Percentiles rank a stretch among this genome's conserved stretches.
These are phyloP conservation scores for Pyrenochaeta sp. DNA, from an alignment of 2,329 filamentous ascomycete species.

Conservation along the genomic window DNA sequence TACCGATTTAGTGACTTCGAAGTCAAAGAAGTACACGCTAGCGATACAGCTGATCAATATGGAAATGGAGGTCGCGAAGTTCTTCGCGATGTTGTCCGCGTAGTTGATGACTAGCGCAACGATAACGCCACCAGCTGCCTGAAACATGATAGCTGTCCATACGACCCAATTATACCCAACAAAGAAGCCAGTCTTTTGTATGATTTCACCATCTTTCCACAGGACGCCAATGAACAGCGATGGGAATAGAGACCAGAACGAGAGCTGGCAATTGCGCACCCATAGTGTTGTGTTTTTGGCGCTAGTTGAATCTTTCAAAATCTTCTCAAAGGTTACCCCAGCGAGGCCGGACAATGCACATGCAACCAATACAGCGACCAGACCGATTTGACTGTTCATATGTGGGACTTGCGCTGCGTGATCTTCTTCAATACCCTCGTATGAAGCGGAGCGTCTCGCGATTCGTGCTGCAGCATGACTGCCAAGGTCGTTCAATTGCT, in stretches of 20 bases:
- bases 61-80: constrained; percentile 91
- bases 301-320: constrained; percentile 80
- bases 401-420: constrained; percentile 60
- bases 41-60: constrained; percentile 87
- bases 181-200: constrained; percentile 88
- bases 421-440: constrained; percentile 82
- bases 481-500: constrained; percentile 74
- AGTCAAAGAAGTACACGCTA: constrained; percentile 86
- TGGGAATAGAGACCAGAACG: constrained; percentile 92
- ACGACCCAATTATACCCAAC: constrained; percentile 93
- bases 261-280: constrained; percentile 94
- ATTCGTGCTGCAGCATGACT: constrained; percentile 61
- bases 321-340: constrained; percentile 88
- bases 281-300: constrained; percentile 80
- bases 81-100: constrained; percentile 90
- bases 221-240: constrained; percentile 86
- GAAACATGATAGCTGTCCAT: constrained; percentile 83
- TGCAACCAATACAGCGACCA: constrained; percentile 79
- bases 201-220: constrained; percentile 84
- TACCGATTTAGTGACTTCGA: constrained; percentile 67
- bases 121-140: constrained; percentile 85
- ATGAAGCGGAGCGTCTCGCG: constrained; percentile 77
- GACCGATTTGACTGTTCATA: constrained; percentile 81
- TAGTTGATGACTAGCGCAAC: constrained; percentile 83
- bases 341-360: constrained; percentile 84